Evolutionary conservation across 371 early-diverging fungal genomes (phyloP).

Genomic region (Mucor plumbeus): DNA sequence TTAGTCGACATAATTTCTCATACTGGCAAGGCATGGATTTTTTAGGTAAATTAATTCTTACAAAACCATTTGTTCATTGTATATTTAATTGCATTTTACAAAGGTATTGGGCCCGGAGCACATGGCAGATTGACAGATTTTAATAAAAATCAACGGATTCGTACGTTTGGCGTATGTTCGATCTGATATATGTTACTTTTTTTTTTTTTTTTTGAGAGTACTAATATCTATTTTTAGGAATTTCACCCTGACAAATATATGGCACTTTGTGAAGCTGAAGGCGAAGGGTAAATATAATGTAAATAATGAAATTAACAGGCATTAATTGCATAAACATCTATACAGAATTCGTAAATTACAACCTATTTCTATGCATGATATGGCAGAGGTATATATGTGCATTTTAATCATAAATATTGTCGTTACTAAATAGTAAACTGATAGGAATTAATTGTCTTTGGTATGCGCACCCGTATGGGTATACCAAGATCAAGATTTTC

Average conservation of each 20-base stretch:
- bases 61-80: not conserved
- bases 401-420: not conserved
- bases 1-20: slow-evolving; percentile 77
- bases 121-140: slow-evolving; percentile 73
- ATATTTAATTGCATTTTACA: not conserved
- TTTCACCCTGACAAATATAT: slow-evolving; percentile 64
- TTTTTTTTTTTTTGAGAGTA: not conserved
- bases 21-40: slow-evolving; percentile 89
- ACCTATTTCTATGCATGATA: slow-evolving; percentile 30
- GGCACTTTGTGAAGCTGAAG: slow-evolving; percentile 55
- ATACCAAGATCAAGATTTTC: slow-evolving; percentile 47
- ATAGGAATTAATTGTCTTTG: slow-evolving; percentile 72
- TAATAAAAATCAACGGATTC: slow-evolving; percentile 34
- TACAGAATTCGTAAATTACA: slow-evolving; percentile 33
- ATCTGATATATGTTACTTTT: not conserved
- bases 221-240: slow-evolving; percentile 31
- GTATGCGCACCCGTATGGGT: slow-evolving; percentile 72
- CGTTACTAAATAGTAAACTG: not conserved
- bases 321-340: not conserved
- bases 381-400: slow-evolving; percentile 28
- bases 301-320: not conserved
- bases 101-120: slow-evolving; percentile 85
- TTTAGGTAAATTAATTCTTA: slow-evolving; percentile 53
- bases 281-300: slow-evolving; percentile 62
- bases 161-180: slow-evolving; percentile 66